Base-by-base conservation (phyloP, 129 eudicot species). In the Kitagawia praeruptora region DNA sequence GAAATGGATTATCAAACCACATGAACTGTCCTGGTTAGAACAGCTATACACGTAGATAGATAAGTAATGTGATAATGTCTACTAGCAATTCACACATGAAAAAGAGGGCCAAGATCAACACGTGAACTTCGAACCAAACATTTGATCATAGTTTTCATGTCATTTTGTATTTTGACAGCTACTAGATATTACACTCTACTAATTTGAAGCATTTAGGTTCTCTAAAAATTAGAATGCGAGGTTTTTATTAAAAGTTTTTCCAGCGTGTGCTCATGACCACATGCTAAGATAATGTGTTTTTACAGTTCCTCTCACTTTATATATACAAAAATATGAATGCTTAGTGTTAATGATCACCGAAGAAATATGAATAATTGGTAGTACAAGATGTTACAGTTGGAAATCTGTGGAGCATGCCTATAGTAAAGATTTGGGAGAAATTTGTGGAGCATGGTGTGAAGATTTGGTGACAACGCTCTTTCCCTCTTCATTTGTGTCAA, bases 1-100 rank as follows among this genome's bases (percentile, higher is more conserved):
- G 78, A 76, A 51, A 34, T 34, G 48, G 58, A 51, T 31, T 21
- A 76, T 76, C 79, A 76, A 76, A 76, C 70, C 79, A 48, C 47
- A 28, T 31, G 79, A 49, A 37, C 4, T 37, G 69, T 51, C 69
- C 67, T 14, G 42, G 64, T 28, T 47, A 71, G 13, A 8, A n/a
- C 40, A 51, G 64, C 45, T 37, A 18, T 25, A 77, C 15, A 72
- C 45, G 47, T 74, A 74, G 13, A 45, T 13, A 61, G n/a, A 54
- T 70, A 37, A 48, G 19, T 19, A 23, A 41, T 7, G 45, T 23
- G 34, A 39, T 37, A 9, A 40, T 34, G 76, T 66, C 38, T 67
- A 61, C 34, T 61, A 25, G 66, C 31, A 58, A 58, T 58, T 58
- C 10, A 72, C 75, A 6, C 75, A 31, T 41, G 76, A 41, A 73